These are phyloP conservation scores for Debaryomyces udenii DNA, from an alignment of 1,139 yeast species.

Conservation along the genomic window DNA sequence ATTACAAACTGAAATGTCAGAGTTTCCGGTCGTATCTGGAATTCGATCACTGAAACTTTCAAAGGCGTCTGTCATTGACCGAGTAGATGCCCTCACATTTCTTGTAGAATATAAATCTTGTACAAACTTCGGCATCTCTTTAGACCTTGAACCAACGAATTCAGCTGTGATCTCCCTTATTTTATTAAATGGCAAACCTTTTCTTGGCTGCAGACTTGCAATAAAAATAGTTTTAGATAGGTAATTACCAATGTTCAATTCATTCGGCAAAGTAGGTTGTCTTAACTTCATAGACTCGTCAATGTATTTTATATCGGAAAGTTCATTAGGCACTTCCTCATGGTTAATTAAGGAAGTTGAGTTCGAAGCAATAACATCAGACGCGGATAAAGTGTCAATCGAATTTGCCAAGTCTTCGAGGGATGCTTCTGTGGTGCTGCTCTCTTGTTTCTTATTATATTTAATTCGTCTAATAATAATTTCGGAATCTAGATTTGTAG, in stretches of 20 bases:
- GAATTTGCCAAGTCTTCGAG: slow-evolving; percentile 16
- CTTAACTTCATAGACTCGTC: slow-evolving; percentile 27
- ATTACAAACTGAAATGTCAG: slow-evolving; percentile 27
- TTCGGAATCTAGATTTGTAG: background rate
- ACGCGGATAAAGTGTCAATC: slow-evolving; percentile 39
- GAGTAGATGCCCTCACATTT: slow-evolving; percentile 18
- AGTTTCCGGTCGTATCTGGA: slow-evolving; percentile 27
- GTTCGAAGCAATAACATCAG: slow-evolving; percentile 39
- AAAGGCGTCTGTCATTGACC: slow-evolving; percentile 14
- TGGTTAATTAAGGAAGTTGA: slow-evolving; percentile 43
- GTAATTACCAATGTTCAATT: slow-evolving; percentile 36
- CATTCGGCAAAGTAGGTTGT: slow-evolving; percentile 35
- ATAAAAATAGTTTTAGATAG: slow-evolving; percentile 12
- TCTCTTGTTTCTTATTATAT: slow-evolving; percentile 3
- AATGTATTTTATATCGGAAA: slow-evolving; percentile 34
- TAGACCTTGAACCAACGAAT: slow-evolving; percentile 32
- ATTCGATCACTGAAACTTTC: slow-evolving; percentile 11
- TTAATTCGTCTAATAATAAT: slow-evolving; percentile 3
- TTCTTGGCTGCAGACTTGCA: slow-evolving; percentile 7
- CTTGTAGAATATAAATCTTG: slow-evolving; percentile 19
- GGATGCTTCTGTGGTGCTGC: slow-evolving; percentile 3
- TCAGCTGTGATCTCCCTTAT: slow-evolving; percentile 18
- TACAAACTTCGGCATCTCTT: slow-evolving; percentile 23
- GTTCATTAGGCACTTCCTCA: slow-evolving; percentile 38
- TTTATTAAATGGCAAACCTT: slow-evolving; percentile 18